phyloP scores from a whole-genome alignment of 345 rosid genomes.

The Hibiscus tridactylites region DNA sequence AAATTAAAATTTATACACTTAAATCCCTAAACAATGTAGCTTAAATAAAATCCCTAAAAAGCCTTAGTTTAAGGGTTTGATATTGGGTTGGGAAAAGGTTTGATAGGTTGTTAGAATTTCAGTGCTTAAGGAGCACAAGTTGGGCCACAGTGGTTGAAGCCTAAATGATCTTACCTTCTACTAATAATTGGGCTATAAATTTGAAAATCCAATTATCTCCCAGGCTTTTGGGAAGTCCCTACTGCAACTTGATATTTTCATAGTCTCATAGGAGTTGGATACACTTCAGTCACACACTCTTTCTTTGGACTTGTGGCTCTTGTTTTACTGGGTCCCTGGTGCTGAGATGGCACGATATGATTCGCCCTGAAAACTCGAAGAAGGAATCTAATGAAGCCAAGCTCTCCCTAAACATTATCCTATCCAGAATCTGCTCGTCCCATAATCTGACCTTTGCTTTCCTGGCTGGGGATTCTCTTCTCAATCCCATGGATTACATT shows the following conservation, averaged over 20 bases:
- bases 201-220: not conserved
- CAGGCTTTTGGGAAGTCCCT: not conserved
- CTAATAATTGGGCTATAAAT: not conserved
- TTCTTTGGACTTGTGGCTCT: not conserved
- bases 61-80: too few relatives aligned
- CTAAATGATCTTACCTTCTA: not conserved
- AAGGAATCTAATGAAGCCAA: conserved; percentile 8
- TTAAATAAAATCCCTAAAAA: too few relatives aligned
- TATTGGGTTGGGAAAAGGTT: not conserved
- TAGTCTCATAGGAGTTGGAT: too few relatives aligned
- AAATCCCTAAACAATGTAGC: too few relatives aligned
- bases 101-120: not conserved
- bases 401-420: conserved; percentile 29
- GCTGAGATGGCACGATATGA: conserved; percentile 18
- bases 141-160: not conserved
- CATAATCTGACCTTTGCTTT: conserved; percentile 6
- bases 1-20: too few relatives aligned
- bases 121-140: not conserved
- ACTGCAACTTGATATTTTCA: not conserved
- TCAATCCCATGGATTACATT: conserved; percentile 22
- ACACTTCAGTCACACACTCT: not conserved
- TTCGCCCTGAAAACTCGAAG: conserved; percentile 8
- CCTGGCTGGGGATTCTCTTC: conserved; percentile 10
- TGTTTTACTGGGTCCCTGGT: not conserved
- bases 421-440: conserved; percentile 28